A percentile compares a stretch with the other conserved stretches of the same genome.
Conservation (phyloP, 306 rosid genomes). For the Casuarina equisetifolia region DNA sequence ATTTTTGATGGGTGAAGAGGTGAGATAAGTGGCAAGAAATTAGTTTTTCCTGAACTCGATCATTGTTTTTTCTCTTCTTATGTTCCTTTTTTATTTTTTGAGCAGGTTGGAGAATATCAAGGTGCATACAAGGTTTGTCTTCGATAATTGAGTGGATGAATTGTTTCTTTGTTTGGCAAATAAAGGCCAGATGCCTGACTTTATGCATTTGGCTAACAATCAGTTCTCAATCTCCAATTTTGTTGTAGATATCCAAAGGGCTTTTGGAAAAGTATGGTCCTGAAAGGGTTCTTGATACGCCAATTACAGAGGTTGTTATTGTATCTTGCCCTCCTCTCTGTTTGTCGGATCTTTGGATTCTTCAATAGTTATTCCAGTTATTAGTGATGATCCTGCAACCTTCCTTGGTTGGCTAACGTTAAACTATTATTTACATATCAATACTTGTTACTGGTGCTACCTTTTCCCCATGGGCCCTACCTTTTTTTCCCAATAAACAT, state of each 20-base stretch:
- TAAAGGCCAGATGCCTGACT: slow-evolving; percentile 1
- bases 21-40: slow-evolving; percentile 25
- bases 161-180: slow-evolving; percentile 1
- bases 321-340: slow-evolving; percentile 19
- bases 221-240: not conserved
- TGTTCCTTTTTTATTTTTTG: slow-evolving; percentile 21
- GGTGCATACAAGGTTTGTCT: slow-evolving; percentile 94
- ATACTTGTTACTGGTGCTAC: not conserved
- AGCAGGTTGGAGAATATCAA: slow-evolving; percentile 97
- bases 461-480: not conserved
- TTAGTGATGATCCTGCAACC: not conserved
- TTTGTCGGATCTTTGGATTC: slow-evolving; percentile 9
- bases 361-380: slow-evolving; percentile 10
- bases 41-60: not conserved
- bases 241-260: slow-evolving; percentile 76
- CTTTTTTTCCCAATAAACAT: not conserved
- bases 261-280: slow-evolving; percentile 97
- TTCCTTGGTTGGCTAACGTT: not conserved
- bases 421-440: not conserved
- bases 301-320: slow-evolving; percentile 85
- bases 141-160: not conserved
- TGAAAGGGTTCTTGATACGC: slow-evolving; percentile 96
- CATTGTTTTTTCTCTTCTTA: slow-evolving; percentile 16
- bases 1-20: slow-evolving; percentile 99
- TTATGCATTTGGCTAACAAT: slow-evolving; percentile 1